phyloP scores from a whole-genome alignment of 2,329 filamentous ascomycete species.

The Pseudogymnoascus sp. region DNA sequence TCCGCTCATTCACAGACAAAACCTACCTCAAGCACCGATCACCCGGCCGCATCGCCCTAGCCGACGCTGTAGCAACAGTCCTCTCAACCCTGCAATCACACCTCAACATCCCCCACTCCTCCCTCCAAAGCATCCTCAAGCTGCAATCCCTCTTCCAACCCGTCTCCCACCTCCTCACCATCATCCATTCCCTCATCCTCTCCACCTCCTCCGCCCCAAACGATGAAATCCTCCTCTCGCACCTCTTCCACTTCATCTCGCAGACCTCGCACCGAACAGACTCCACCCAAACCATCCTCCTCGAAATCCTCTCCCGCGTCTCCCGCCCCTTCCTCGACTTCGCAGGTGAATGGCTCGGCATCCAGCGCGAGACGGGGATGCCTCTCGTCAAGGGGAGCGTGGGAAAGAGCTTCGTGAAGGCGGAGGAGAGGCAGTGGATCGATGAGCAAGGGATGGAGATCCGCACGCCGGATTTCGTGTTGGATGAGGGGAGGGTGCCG shows the following conservation, averaged over 20 bases:
- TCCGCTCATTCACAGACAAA: conserved; percentile 24
- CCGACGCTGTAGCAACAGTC: conserved; percentile 32
- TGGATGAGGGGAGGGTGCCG: conserved; percentile 59
- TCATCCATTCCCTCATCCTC: conserved; percentile 24
- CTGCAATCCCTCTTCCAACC: conserved; percentile 26
- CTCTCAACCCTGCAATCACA: conserved; percentile 24
- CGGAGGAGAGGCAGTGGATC: conserved; percentile 44
- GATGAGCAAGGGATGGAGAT: conserved; percentile 52
- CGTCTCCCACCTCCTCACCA: conserved; percentile 24
- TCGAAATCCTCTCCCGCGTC: conserved; percentile 56
- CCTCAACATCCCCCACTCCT: conserved; percentile 20
- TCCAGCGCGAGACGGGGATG: conserved; percentile 48
- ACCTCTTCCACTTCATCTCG: conserved; percentile 53
- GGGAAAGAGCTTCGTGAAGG: conserved; percentile 50
- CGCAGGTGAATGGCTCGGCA: conserved; percentile 67
- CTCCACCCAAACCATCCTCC: conserved; percentile 54
- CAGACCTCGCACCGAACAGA: conserved; percentile 54
- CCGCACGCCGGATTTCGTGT: conserved; percentile 50
- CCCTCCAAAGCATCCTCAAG: conserved; percentile 25
- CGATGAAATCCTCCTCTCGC: conserved; percentile 55
- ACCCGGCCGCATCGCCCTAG: conserved; percentile 25
- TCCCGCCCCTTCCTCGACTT: conserved; percentile 59
- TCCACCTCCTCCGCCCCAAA: conserved; percentile 28
- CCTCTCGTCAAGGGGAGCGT: conserved; percentile 41
- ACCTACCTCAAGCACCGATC: conserved; percentile 21